Evolutionary conservation across 2,329 filamentous ascomycete genomes (phyloP).

Genomic region (Phialocephala subalpina): DNA sequence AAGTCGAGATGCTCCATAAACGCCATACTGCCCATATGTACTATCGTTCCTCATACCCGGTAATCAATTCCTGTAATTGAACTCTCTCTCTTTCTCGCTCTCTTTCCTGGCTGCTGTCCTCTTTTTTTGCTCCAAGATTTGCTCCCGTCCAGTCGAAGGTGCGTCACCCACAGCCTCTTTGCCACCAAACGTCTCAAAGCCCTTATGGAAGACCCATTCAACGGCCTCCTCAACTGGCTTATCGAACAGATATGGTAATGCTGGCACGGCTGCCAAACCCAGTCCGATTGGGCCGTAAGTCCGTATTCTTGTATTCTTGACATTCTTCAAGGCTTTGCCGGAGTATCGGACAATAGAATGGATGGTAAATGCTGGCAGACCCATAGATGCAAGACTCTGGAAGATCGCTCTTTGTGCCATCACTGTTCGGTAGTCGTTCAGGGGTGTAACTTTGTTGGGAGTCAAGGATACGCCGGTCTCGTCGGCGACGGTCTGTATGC

Average conservation of each 20-base stretch:
- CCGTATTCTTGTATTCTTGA: conserved; percentile 77
- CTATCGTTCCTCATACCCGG: not conserved
- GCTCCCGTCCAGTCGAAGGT: conserved; percentile 61
- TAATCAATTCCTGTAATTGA: not conserved
- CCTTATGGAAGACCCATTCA: conserved; percentile 88
- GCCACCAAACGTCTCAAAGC: conserved; percentile 77
- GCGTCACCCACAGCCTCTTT: conserved; percentile 61
- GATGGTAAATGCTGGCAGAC: conserved; percentile 40
- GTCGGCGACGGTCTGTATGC: conserved; percentile 22
- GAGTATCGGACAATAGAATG: conserved; percentile 86
- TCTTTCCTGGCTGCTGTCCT: conserved; percentile 16
- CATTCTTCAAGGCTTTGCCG: conserved; percentile 82
- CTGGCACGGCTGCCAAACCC: conserved; percentile 79
- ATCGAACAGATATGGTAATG: conserved; percentile 86
- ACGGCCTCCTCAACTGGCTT: conserved; percentile 91
- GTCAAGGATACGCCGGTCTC: conserved; percentile 27
- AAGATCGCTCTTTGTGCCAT: conserved; percentile 93
- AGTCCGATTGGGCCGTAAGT: conserved; percentile 93
- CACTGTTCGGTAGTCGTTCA: conserved; percentile 90
- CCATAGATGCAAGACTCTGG: conserved; percentile 92
- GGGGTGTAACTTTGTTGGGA: conserved; percentile 65
- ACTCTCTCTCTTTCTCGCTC: conserved; percentile 11
- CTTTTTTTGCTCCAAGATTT: conserved; percentile 46
- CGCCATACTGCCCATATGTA: conserved; percentile 18
- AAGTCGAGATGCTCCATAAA: conserved; percentile 19